A percentile compares a stretch with the other conserved stretches of the same genome.
These are phyloP conservation scores for Lolium perenne DNA, from an alignment of 176 grass and related monocot species.

Conservation along the genomic window DNA sequence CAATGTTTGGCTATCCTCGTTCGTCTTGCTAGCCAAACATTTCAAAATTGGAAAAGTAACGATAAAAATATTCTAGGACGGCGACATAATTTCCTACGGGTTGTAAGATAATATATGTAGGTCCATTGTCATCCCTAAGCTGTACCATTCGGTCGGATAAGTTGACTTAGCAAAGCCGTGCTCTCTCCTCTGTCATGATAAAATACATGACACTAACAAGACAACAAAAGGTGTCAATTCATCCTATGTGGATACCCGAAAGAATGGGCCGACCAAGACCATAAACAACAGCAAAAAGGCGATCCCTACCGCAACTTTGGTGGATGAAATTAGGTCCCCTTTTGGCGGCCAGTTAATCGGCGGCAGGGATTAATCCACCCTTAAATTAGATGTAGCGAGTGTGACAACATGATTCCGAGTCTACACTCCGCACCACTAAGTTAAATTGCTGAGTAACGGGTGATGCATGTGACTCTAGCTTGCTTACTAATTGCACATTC, in stretches of 20 bases:
- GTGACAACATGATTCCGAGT: conserved; percentile 17
- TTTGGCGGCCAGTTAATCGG: conserved; percentile 40
- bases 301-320: conserved; percentile 33
- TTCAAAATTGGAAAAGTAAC: not conserved
- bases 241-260: conserved; percentile 44
- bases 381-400: conserved; percentile 12
- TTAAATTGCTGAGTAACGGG: not conserved
- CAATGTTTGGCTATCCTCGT: no score
- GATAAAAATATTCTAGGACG: not conserved
- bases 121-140: not conserved
- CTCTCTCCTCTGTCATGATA: not conserved
- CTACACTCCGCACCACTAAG: not conserved
- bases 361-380: not conserved
- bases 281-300: not conserved
- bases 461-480: conserved; percentile 19
- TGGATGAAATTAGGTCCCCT: conserved; percentile 48
- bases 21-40: not conserved
- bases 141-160: not conserved
- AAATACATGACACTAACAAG: conserved; percentile 6
- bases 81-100: not conserved
- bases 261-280: conserved; percentile 38
- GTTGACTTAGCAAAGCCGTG: conserved; percentile 37
- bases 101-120: not conserved
- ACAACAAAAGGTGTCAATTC: conserved; percentile 34
- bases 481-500: not conserved